phyloP scores from a whole-genome alignment of 2,329 filamentous ascomycete genomes.

The Blastomyces silverae region DNA sequence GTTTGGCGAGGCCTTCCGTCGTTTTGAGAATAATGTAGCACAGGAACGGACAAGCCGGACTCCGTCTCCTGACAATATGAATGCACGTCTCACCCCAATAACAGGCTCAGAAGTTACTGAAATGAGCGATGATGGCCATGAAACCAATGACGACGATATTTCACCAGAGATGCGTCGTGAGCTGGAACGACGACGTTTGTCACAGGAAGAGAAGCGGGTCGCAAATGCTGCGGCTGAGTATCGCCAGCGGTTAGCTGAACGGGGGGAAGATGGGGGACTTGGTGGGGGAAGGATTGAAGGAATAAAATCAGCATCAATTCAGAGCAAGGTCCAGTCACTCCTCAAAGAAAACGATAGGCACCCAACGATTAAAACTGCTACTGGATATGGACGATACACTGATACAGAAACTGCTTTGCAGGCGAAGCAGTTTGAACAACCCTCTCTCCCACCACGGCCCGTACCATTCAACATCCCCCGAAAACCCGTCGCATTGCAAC shows the following conservation, averaged over 20 bases:
- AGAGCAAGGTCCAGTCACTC: constrained; percentile 80
- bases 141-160: constrained; percentile 62
- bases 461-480: constrained; percentile 13
- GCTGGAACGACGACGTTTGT: constrained; percentile 71
- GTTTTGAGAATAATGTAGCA: constrained; percentile 63
- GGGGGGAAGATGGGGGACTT: constrained; percentile 46
- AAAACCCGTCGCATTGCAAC: constrained; percentile 13
- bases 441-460: constrained; percentile 20
- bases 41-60: constrained; percentile 32
- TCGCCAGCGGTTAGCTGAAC: constrained; percentile 62
- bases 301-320: constrained; percentile 72
- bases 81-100: constrained; percentile 57
- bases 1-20: constrained; percentile 89
- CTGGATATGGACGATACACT: constrained; percentile 85
- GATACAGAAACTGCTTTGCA: constrained; percentile 43
- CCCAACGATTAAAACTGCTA: constrained; percentile 60
- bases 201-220: constrained; percentile 83
- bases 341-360: constrained; percentile 66
- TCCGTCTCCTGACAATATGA: constrained; percentile 42
- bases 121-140: constrained; percentile 60
- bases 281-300: constrained; percentile 41
- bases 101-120: constrained; percentile 69
- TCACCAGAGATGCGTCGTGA: constrained; percentile 86
- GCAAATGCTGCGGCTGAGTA: constrained; percentile 86
- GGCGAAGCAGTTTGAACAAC: constrained; percentile 32